Base-by-base conservation (phyloP, 2,329 filamentous ascomycete species). In the Fusarium marasasianum region DNA sequence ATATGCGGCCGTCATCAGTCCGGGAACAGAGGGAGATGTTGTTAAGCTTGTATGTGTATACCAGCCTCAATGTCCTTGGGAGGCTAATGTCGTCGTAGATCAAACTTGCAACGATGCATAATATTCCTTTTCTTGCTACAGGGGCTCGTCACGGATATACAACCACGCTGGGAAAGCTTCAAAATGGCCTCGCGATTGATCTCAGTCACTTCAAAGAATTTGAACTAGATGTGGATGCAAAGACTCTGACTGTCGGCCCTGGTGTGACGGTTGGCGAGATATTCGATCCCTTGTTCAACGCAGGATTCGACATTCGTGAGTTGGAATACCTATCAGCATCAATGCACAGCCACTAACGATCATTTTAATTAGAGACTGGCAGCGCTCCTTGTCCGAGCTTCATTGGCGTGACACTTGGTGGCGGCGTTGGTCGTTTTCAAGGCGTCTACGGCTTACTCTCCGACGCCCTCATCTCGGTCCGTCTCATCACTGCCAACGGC, bases 321-420 rank as follows among this genome's bases (percentile, higher is more conserved):
- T 35, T 1, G 8, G 0, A 24, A 0, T 14, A 0, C 48, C 12
- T 14, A 11, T 3, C 4, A 26, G n/a, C n/a, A n/a, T n/a, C n/a
- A n/a, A n/a, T n/a, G n/a, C n/a, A n/a, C n/a, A n/a, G n/a, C n/a
- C n/a, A n/a, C n/a, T n/a, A n/a, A n/a, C n/a, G n/a, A n/a, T n/a
- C n/a, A n/a, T n/a, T n/a, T n/a, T n/a, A 1, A 33, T 13, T 7
- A 51, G 48, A 51, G 17, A 51, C 31, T 1, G 48, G 48, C 8
- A 51, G 48, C 12, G 48, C 48, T 1, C 48, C 48, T 11, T 51
- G 48, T 37, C 48, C 48, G 0, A 51, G 48, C 31, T 51, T 51
- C 12, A 51, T 51, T 8, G 48, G 48, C 4, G 31, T 51, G 0
- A 51, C 48, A 8, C 48, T 51, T 1, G 48, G 48, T 0, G 48